Conservation (phyloP, 371 early-diverging fungal species). For the Fennellomyces sp. region DNA sequence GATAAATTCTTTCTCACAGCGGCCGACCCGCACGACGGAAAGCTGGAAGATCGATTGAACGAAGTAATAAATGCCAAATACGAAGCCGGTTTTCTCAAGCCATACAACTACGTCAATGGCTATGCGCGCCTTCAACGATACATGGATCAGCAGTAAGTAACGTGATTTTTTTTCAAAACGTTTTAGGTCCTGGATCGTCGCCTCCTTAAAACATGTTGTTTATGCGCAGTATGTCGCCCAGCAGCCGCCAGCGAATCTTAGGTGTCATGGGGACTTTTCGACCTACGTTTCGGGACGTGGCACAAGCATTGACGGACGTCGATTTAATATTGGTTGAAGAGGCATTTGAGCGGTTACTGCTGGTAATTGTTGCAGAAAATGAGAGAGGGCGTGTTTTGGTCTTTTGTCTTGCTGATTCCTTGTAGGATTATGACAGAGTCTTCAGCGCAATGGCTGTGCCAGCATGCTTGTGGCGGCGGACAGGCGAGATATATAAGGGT, state of each 20-base stretch:
- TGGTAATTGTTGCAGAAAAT: constrained; percentile 43
- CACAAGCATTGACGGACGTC: constrained; percentile 88
- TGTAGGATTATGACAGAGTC: constrained; percentile 86
- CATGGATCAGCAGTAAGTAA: constrained; percentile 83
- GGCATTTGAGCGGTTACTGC: constrained; percentile 88
- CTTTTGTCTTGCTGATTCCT: constrained; percentile 1
- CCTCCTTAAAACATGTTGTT: not conserved
- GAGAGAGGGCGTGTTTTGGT: not conserved
- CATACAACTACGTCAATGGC: constrained; percentile 92
- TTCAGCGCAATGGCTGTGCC: constrained; percentile 95
- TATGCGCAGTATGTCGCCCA: constrained; percentile 67
- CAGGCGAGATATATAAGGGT: constrained; percentile 95
- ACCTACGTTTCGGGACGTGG: constrained; percentile 84
- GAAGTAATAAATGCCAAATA: constrained; percentile 93
- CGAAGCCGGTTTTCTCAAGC: constrained; percentile 91
- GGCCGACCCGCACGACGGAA: constrained; percentile 86
- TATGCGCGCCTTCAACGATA: constrained; percentile 89
- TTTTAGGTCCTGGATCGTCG: too few species aligned
- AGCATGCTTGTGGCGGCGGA: constrained; percentile 92
- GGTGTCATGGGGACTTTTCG: constrained; percentile 87
- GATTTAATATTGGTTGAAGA: constrained; percentile 93
- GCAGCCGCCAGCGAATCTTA: constrained; percentile 77
- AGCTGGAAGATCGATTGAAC: constrained; percentile 80
- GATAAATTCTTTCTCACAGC: constrained; percentile 89
- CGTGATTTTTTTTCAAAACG: not conserved